Base-by-base conservation (phyloP, 306 rosid species). In the Canavalia gladiata region DNA sequence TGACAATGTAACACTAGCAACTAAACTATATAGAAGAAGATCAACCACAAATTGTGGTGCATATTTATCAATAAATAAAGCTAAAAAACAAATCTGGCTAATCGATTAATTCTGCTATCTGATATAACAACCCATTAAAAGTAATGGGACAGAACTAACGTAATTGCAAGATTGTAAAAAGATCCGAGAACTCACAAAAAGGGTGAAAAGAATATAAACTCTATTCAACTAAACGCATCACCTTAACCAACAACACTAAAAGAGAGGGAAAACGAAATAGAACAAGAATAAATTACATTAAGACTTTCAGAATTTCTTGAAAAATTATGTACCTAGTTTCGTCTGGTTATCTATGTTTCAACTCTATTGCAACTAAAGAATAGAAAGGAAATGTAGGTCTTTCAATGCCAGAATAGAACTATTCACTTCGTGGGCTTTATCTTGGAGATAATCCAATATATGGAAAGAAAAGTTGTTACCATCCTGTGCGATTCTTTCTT, bases 251-350 rank as follows among this genome's bases (percentile, higher is more conserved):
- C 37, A 85, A 59, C 41, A 51, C 72, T 74, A 47, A 25, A 31
- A 5, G 58, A 46, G 51, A 25, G 11, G n/a, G 2, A 68, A 55
- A 49, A 42, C 72, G 25, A 64, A 81, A 39, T 66, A 57, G 10
- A 46, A 74, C 18, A 73, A 68, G 76, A 88, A 80, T 57, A 79
- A 43, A 86, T 76, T 82, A 89, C 70, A 84, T 71, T 69, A 75
- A 81, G 75, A 85, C 85, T 84, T 70, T 79, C 81, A 51, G 72
- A 80, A 75, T 78, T 75, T 62, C 81, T 81, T 84, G 84, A 66
- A 81, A 81, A 87, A 87, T 71, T 59, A 77, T 72, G 84, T 67
- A 82, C 89, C 87, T 81, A 82, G 64, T 76, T 55, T 74, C 81
- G 56, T 39, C 77, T 85, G 50, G 72, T 85, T 57, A 86, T 80